Evolutionary conservation across 257 asterid species (phyloP).

Genomic region (Knoxia roxburghii): DNA sequence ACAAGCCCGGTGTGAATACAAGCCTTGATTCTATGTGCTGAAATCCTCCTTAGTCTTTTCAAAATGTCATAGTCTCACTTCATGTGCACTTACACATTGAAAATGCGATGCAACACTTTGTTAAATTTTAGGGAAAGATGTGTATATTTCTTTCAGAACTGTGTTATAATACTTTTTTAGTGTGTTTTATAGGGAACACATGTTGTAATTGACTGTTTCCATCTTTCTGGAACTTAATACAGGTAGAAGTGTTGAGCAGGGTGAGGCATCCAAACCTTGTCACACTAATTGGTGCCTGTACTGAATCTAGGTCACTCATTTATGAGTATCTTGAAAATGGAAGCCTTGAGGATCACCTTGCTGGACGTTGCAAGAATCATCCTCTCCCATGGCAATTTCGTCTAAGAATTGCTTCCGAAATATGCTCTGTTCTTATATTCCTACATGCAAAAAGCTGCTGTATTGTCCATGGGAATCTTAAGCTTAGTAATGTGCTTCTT

Average conservation of each 20-base stretch:
- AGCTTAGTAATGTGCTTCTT: conserved; percentile 62
- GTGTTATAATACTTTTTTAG: neutral
- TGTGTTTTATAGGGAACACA: neutral
- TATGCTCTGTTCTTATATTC: conserved; percentile 66
- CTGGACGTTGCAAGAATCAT: conserved; percentile 33
- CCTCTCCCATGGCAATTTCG: conserved; percentile 76
- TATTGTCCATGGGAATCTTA: conserved; percentile 65
- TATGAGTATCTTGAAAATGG: conserved; percentile 80
- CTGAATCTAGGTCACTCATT: conserved; percentile 74
- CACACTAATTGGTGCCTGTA: conserved; percentile 67
- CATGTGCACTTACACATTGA: neutral
- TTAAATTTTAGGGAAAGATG: neutral
- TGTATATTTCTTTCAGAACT: too few species aligned
- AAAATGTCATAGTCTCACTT: neutral
- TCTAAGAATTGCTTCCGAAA: conserved; percentile 60
- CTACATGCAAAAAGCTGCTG: conserved; percentile 43
- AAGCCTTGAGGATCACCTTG: conserved; percentile 73
- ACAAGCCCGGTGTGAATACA: neutral
- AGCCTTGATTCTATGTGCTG: neutral
- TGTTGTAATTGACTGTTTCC: neutral
- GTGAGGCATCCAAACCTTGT: conserved; percentile 94
- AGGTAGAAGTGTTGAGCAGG: conserved; percentile 64
- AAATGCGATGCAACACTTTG: neutral
- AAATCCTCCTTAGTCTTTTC: neutral
- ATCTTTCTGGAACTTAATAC: conserved; percentile 17